Percentiles rank a stretch among this genome's conserved stretches.
phyloP scores from a whole-genome alignment of 2,329 filamentous ascomycete species.

The Fusarium zealandicum region DNA sequence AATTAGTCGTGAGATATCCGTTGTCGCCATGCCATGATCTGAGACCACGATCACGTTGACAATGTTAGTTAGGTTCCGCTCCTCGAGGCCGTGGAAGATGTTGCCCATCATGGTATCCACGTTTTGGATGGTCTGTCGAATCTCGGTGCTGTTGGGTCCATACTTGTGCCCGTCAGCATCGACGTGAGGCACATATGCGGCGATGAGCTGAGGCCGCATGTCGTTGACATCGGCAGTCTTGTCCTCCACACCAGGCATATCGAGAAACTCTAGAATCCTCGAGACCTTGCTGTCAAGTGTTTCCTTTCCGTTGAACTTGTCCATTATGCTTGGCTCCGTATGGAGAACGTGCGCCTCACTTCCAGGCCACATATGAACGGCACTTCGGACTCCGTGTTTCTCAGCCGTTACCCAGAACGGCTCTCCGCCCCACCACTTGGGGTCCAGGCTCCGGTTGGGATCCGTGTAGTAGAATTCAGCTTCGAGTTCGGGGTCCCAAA shows the following conservation, averaged over 20 bases:
- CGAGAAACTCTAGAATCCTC: constrained; percentile 81
- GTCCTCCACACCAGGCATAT: constrained; percentile 77
- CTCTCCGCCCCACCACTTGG: constrained; percentile 95
- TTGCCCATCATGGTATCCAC: constrained; percentile 84
- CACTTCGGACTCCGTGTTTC: constrained; percentile 76
- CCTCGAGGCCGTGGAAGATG: constrained; percentile 77
- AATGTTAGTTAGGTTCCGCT: constrained; percentile 84
- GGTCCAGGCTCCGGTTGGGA: constrained; percentile 74
- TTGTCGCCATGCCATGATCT: constrained; percentile 98
- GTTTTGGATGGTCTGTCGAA: constrained; percentile 75
- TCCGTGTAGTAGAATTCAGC: constrained; percentile 91
- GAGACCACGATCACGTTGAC: constrained; percentile 97
- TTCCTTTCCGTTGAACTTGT: constrained; percentile 85
- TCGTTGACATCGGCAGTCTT: constrained; percentile 56
- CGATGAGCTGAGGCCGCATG: constrained; percentile 86
- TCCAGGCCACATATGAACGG: constrained; percentile 98
- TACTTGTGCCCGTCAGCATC: constrained; percentile 86
- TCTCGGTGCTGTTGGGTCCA: constrained; percentile 95
- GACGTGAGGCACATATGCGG: constrained; percentile 92
- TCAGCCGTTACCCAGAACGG: constrained; percentile 95
- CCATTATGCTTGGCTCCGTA: constrained; percentile 80
- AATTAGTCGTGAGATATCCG: constrained; percentile 78
- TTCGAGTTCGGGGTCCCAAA: constrained; percentile 82
- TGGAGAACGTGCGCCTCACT: constrained; percentile 84
- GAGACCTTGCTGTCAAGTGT: constrained; percentile 76